A percentile compares a stretch with the other conserved stretches of the same genome.
phyloP scores from a whole-genome alignment of 306 rosid genomes.

The Erythrophleum fordii region DNA sequence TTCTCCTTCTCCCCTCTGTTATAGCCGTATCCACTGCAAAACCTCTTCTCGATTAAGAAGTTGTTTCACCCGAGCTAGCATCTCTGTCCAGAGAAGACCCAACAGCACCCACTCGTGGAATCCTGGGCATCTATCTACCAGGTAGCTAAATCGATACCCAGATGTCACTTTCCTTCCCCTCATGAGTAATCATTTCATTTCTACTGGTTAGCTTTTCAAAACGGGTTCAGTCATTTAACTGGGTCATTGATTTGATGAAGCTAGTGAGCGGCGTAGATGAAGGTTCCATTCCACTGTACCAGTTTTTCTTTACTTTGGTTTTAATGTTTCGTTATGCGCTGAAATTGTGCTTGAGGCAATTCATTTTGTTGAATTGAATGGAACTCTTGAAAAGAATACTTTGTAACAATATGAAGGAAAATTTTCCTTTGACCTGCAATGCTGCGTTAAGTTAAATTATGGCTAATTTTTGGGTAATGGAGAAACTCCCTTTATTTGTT shows the following conservation, averaged over 20 bases:
- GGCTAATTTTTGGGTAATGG: neutral
- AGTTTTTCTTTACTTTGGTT: neutral
- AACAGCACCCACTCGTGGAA: slow-evolving; percentile 43
- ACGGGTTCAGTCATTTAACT: neutral
- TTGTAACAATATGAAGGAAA: neutral
- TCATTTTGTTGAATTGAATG: neutral
- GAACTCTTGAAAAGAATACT: neutral
- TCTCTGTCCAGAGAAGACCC: slow-evolving; percentile 52
- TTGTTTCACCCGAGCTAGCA: slow-evolving; percentile 53
- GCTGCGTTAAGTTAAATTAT: neutral
- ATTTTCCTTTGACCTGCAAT: neutral
- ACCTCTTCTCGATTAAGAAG: slow-evolving; percentile 36
- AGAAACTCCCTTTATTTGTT: neutral
- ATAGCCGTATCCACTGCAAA: slow-evolving; percentile 39
- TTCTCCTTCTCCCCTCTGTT: slow-evolving; percentile 52
- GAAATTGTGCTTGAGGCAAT: neutral
- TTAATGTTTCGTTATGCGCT: neutral
- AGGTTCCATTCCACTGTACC: neutral
- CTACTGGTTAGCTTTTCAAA: neutral
- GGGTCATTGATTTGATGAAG: neutral
- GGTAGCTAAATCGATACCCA: slow-evolving; percentile 57
- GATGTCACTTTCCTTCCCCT: slow-evolving; percentile 15
- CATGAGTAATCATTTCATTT: neutral
- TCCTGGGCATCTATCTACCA: slow-evolving; percentile 51
- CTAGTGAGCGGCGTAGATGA: neutral